These are phyloP conservation scores for Rosa multiflora DNA, from an alignment of 306 rosid genomes.

Conservation along the genomic window DNA sequence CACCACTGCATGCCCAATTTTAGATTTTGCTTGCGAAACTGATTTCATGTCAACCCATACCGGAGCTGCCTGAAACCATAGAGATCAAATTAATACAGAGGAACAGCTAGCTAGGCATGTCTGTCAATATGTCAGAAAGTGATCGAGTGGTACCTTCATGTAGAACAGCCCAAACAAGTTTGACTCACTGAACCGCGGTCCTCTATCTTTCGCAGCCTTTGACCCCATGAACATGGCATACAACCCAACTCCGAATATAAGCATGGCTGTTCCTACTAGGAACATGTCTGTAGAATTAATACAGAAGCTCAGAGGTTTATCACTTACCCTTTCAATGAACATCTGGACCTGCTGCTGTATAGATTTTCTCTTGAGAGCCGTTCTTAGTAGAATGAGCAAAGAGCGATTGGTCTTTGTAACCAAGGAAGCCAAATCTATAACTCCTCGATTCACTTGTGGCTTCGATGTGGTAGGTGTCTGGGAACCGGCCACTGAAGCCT, in stretches of 20 bases:
- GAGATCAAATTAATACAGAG: neutral
- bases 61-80: constrained; percentile 37
- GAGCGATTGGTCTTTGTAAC: constrained; percentile 8
- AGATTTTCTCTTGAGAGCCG: constrained; percentile 8
- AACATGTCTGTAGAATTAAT: constrained; percentile 43
- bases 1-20: constrained; percentile 53
- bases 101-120: neutral
- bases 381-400: constrained; percentile 18
- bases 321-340: constrained; percentile 44
- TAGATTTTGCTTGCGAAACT: constrained; percentile 46
- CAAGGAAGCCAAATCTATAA: constrained; percentile 27
- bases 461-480: neutral
- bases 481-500: constrained; percentile 17
- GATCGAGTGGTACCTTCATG: constrained; percentile 38
- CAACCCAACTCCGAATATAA: constrained; percentile 45
- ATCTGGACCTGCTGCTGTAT: constrained; percentile 35
- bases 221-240: constrained; percentile 47
- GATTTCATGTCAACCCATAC: constrained; percentile 45
- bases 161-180: constrained; percentile 45
- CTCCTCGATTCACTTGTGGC: constrained; percentile 4
- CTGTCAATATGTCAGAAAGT: neutral
- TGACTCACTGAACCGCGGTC: constrained; percentile 28
- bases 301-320: neutral
- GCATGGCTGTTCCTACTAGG: constrained; percentile 52
- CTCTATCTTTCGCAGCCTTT: constrained; percentile 25